These are phyloP conservation scores for Ceratocystiopsis brevicomis DNA, from an alignment of 2,329 filamentous ascomycete species.

Conservation along the genomic window DNA sequence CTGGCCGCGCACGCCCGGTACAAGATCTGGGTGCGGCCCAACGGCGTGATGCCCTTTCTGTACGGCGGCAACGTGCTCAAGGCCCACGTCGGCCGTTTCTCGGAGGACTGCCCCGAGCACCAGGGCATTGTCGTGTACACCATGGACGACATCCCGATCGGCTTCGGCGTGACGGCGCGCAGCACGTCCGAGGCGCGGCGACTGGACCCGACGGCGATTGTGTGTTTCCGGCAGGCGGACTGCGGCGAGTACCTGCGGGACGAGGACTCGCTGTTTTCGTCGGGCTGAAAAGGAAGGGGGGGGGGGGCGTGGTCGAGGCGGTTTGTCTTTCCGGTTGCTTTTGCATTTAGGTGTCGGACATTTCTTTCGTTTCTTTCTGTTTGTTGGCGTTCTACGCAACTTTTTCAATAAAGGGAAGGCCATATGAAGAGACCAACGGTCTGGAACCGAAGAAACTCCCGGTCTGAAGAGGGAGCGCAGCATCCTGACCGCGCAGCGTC, in stretches of 20 bases:
- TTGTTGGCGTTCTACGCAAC: no score
- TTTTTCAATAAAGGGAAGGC: no score
- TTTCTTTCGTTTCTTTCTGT: no score
- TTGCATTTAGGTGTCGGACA: no score
- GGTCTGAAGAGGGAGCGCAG: no score
- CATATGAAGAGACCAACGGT: no score
- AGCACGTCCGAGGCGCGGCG: constrained; percentile 67
- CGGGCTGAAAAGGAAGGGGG: no score
- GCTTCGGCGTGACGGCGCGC: constrained; percentile 82
- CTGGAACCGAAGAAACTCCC: no score
- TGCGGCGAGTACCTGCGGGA: constrained; percentile 89
- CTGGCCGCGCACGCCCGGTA: constrained; percentile 83
- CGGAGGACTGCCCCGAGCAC: constrained; percentile 84
- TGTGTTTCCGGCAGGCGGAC: constrained; percentile 82
- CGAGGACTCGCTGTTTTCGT: constrained; percentile 44
- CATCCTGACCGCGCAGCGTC: no score
- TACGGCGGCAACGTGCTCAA: constrained; percentile 80
- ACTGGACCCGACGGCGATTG: constrained; percentile 76
- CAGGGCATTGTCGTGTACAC: constrained; percentile 76
- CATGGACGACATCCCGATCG: constrained; percentile 86
- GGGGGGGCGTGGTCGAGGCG: no score
- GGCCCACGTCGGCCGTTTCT: constrained; percentile 57
- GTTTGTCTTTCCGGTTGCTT: no score
- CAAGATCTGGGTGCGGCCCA: constrained; percentile 93
- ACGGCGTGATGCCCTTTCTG: constrained; percentile 93